A percentile compares a stretch with the other conserved stretches of the same genome.
Evolutionary conservation across 1,139 yeast genomes (phyloP).

Genomic region (Geotrichum restrictum): DNA sequence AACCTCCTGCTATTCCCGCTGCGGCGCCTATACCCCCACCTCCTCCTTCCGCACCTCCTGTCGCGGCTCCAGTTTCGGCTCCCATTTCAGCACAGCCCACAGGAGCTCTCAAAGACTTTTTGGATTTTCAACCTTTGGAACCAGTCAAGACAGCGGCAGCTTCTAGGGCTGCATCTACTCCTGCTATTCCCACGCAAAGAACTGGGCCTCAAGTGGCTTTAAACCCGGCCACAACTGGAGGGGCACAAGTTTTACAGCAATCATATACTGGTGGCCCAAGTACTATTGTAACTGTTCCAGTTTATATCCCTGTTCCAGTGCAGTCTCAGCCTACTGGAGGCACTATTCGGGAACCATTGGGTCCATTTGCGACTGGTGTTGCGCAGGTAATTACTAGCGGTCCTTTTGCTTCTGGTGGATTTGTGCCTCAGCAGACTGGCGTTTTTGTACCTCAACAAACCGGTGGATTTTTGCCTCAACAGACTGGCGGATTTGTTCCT

Average conservation of each 20-base stretch:
- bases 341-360: constrained; percentile 34
- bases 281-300: constrained; percentile 19
- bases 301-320: constrained; percentile 19
- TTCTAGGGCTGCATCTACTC: constrained; percentile 3
- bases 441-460: constrained; percentile 8
- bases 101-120: constrained; percentile 19
- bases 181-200: constrained; percentile 10
- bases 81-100: constrained; percentile 15
- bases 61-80: constrained; percentile 17
- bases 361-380: constrained; percentile 39
- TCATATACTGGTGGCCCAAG: constrained; percentile 28
- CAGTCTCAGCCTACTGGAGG: constrained; percentile 36
- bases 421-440: constrained; percentile 17
- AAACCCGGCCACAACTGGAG: constrained; percentile 9
- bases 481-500: constrained; percentile 15
- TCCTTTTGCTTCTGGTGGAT: constrained; percentile 12
- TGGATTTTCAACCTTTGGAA: constrained; percentile 17
- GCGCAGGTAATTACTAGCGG: constrained; percentile 30
- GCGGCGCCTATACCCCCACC: constrained; percentile 23
- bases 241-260: constrained; percentile 5
- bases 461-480: constrained; percentile 8
- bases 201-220: constrained; percentile 16
- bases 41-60: constrained; percentile 26
- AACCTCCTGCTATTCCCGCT: constrained; percentile 29
- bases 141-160: constrained; percentile 14